Base-by-base conservation (phyloP, 257 asterid species). In the Osmanthus fragrans region DNA sequence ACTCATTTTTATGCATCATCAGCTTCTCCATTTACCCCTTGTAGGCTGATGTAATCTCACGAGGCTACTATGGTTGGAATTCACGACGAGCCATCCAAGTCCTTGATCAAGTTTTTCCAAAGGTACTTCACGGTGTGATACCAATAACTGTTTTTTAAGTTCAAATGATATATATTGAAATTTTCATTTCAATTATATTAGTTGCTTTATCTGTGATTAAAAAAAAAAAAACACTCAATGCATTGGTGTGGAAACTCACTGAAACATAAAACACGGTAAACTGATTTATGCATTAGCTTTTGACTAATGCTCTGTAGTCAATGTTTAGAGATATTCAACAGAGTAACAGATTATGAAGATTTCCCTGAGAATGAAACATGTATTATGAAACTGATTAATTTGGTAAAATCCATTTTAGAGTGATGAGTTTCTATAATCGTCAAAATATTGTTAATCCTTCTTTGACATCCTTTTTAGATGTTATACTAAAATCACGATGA, bases 1-100 rank as follows among this genome's bases (percentile, higher is more conserved):
- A 63, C 16, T 63, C 2, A 25, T 63, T 76, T 21, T 40, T 21
- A 39, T 29, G 68, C 42, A 40, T 30, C 49, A 37, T 21, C 56
- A 29, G 70, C 67, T 39, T 74, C 39, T 68, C 76, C 34, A 40
- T 71, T 76, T 29, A 33, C 18, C 34, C 70, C 63, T 67, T 81
- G 77, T 77, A 94, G 98, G 98, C 97, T 23, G 98, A 94, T 78
- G 82, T 92, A 76, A 18, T 91, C 29, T 76, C 87, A 77, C 85
- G 99, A 78, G 99, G 99, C 54, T 95, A 93, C 85, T 90, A 76
- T 40, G 97, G 98, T 30, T 95, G 99, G 99, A 95, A 93, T 79
- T 93, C 99, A 36, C 86, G 96, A 65, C 94, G 98, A 73, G 99
- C 98, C 69, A 51, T 95, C 77, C 83, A 85, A 81, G 84, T 93